Conservation (phyloP, 495 filamentous ascomycete genomes). For the Hamigera avellanea region DNA sequence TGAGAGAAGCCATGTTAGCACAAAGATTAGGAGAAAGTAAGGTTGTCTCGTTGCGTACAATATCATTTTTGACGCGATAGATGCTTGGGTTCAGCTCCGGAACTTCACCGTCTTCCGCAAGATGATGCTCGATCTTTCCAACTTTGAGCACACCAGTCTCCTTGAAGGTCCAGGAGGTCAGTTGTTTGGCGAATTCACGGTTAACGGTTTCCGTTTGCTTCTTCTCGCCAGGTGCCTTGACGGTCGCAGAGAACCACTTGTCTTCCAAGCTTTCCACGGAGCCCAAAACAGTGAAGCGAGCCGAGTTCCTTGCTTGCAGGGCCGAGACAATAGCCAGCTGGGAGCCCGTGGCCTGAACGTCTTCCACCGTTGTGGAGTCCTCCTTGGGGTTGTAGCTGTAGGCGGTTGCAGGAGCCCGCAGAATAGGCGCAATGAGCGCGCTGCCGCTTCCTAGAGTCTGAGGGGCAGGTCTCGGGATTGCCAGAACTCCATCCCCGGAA, state of each 20-base stretch:
- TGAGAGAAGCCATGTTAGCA: slow-evolving; percentile 26
- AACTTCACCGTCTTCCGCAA: slow-evolving; percentile 35
- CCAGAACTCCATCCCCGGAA: slow-evolving; percentile 55
- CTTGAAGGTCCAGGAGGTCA: slow-evolving; percentile 87
- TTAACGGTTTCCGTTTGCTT: slow-evolving; percentile 60
- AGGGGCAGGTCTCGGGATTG: slow-evolving; percentile 68
- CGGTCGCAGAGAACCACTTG: slow-evolving; percentile 78
- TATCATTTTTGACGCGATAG: slow-evolving; percentile 94
- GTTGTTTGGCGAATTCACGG: slow-evolving; percentile 69
- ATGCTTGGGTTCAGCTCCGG: slow-evolving; percentile 66
- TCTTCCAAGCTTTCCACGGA: slow-evolving; percentile 78
- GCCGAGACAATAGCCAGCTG: slow-evolving; percentile 75
- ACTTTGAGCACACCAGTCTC: slow-evolving; percentile 85
- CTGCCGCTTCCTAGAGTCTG: slow-evolving; percentile 68
- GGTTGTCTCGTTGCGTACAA: slow-evolving; percentile 47
- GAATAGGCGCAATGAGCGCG: slow-evolving; percentile 64
- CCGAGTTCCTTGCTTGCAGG: slow-evolving; percentile 86
- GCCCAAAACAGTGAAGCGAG: slow-evolving; percentile 78
- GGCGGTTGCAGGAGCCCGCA: slow-evolving; percentile 68
- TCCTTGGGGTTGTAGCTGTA: slow-evolving; percentile 96
- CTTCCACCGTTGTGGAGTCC: slow-evolving; percentile 59
- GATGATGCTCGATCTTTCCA: slow-evolving; percentile 69
- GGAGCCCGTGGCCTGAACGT: slow-evolving; percentile 68
- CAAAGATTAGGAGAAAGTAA: neutral
- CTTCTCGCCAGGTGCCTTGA: slow-evolving; percentile 44